phyloP scores from a whole-genome alignment of 1,284 basidiomycete genomes.

The Pisolithus thermaeus region DNA sequence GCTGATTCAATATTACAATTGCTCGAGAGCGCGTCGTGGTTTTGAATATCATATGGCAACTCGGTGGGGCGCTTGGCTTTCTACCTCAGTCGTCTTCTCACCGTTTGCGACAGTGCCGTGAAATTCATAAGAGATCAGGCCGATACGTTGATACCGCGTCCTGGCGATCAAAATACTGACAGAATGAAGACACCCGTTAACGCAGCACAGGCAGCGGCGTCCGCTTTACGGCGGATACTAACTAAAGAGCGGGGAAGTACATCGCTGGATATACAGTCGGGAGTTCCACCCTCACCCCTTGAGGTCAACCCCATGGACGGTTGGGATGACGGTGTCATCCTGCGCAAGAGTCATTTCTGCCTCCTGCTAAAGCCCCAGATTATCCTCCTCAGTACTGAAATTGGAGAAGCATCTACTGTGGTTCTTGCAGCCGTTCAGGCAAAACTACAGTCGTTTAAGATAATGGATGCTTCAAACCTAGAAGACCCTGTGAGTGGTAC shows the following conservation, averaged over 20 bases:
- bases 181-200: slow-evolving; percentile 33
- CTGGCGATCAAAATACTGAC: slow-evolving; percentile 29
- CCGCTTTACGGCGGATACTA: slow-evolving; percentile 57
- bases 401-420: slow-evolving; percentile 58
- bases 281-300: slow-evolving; percentile 22
- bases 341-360: slow-evolving; percentile 71
- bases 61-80: slow-evolving; percentile 44
- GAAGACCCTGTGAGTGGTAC: slow-evolving; percentile 85
- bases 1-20: slow-evolving; percentile 87
- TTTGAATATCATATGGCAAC: slow-evolving; percentile 88
- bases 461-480: slow-evolving; percentile 74
- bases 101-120: slow-evolving; percentile 51
- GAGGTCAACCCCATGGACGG: slow-evolving; percentile 59
- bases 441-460: slow-evolving; percentile 75
- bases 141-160: slow-evolving; percentile 35
- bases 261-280: slow-evolving; percentile 38
- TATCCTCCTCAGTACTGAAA: slow-evolving; percentile 57
- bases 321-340: slow-evolving; percentile 64
- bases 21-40: slow-evolving; percentile 68
- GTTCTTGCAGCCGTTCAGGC: slow-evolving; percentile 82
- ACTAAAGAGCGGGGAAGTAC: slow-evolving; percentile 44
- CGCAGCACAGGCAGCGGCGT: slow-evolving; percentile 56
- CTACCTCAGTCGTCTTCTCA: slow-evolving; percentile 5
- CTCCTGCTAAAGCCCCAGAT: slow-evolving; percentile 91
- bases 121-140: slow-evolving; percentile 83